phyloP scores from a whole-genome alignment of 805 yeast species.

The Pichia ethanolica region DNA sequence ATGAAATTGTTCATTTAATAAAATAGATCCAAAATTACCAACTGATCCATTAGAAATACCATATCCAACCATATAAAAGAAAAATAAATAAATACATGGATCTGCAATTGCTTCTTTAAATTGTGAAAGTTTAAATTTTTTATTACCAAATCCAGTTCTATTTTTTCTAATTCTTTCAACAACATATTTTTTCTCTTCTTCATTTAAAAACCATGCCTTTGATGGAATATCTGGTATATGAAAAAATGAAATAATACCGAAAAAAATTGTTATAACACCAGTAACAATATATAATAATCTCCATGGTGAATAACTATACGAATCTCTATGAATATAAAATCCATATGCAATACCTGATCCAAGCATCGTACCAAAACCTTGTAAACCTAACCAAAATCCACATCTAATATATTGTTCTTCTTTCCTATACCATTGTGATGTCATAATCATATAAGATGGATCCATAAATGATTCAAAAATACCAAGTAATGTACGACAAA shows the following conservation, averaged over 20 bases:
- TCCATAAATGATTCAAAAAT: constrained; percentile 25
- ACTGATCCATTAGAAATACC: constrained; percentile 56
- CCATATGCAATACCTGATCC: constrained; percentile 54
- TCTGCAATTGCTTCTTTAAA: constrained; percentile 49
- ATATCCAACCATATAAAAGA: constrained; percentile 35
- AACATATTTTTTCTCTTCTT: constrained; percentile 30
- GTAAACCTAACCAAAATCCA: constrained; percentile 22
- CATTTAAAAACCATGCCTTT: constrained; percentile 28
- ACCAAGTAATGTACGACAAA: constrained; percentile 44
- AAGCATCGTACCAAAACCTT: constrained; percentile 40
- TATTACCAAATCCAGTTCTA: constrained; percentile 30
- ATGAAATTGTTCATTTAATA: constrained; percentile 14
- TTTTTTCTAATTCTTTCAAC: constrained; percentile 27
- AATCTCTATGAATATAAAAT: constrained; percentile 6
- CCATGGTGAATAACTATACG: constrained; percentile 43
- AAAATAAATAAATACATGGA: constrained; percentile 41
- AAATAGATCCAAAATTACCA: constrained; percentile 40
- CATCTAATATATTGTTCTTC: constrained; percentile 23
- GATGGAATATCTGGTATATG: constrained; percentile 32
- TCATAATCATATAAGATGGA: constrained; percentile 29
- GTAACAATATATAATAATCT: constrained; percentile 49
- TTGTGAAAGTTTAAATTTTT: constrained; percentile 42
- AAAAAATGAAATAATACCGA: constrained; percentile 40
- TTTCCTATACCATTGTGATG: constrained; percentile 23
- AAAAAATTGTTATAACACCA: constrained; percentile 49